Evolutionary conservation across 768 basidiomycete species (phyloP).

Genomic region (Lactarius quietus): DNA sequence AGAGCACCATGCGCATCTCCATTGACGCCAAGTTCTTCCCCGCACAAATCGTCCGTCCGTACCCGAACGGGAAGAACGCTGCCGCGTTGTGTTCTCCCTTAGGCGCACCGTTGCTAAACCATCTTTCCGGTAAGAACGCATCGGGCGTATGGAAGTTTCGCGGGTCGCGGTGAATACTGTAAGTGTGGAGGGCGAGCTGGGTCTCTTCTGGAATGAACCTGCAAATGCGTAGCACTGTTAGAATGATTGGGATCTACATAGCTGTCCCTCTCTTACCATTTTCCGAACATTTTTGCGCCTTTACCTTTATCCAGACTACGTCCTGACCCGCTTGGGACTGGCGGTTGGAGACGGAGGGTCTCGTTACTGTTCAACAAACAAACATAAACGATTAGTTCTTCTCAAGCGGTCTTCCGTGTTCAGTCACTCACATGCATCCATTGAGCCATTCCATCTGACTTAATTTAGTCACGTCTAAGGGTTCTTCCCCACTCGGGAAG

Average conservation of each 20-base stretch:
- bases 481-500: slow-evolving; percentile 19
- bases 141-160: slow-evolving; percentile 20
- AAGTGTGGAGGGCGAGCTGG: slow-evolving; percentile 21
- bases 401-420: neutral
- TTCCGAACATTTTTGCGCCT: neutral
- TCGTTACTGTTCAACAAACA: neutral
- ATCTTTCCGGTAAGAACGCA: slow-evolving; percentile 22
- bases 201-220: slow-evolving; percentile 23
- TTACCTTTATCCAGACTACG: neutral
- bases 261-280: too few relatives aligned
- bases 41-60: slow-evolving; percentile 41
- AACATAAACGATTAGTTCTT: neutral
- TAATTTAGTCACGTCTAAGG: slow-evolving; percentile 16
- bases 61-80: slow-evolving; percentile 45
- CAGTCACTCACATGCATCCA: slow-evolving; percentile 20
- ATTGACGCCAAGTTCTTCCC: slow-evolving; percentile 43
- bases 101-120: slow-evolving; percentile 1
- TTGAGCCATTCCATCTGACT: slow-evolving; percentile 21
- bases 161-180: slow-evolving; percentile 23
- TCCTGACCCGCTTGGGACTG: neutral
- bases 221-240: neutral
- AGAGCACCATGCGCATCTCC: slow-evolving; percentile 41
- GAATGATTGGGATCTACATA: neutral
- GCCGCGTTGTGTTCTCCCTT: slow-evolving; percentile 30
- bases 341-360: neutral